These are phyloP conservation scores for Trypanosoma melophagium DNA, from an alignment of 208 protist genomes.

Conservation along the genomic window DNA sequence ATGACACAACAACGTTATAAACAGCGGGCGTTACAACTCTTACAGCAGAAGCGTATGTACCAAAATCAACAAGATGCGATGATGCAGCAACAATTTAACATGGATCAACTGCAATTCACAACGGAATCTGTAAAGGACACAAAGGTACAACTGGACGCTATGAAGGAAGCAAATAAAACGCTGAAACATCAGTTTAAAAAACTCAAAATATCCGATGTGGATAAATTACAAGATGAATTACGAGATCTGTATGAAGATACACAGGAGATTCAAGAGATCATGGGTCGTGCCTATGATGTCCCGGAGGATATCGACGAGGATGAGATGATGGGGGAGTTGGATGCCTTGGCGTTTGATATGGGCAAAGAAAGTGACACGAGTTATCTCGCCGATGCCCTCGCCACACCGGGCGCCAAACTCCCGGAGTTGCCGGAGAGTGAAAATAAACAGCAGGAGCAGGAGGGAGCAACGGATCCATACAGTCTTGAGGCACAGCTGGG, in stretches of 20 bases:
- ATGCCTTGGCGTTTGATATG: conserved; percentile 86
- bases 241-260: conserved; percentile 89
- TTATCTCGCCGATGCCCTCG: conserved; percentile 84
- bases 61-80: conserved; percentile 89
- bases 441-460: conserved; percentile 27
- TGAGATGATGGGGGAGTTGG: conserved; percentile 88
- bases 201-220: conserved; percentile 82
- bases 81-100: conserved; percentile 92
- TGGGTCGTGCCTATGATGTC: conserved; percentile 88
- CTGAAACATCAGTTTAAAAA: conserved; percentile 88
- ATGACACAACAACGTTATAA: conserved; percentile 85
- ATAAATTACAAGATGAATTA: conserved; percentile 89
- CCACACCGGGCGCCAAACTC: conserved; percentile 60
- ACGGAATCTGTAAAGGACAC: conserved; percentile 91
- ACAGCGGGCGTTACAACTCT: conserved; percentile 86
- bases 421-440: conserved; percentile 46
- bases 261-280: conserved; percentile 92
- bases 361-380: conserved; percentile 70
- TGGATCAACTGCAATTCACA: conserved; percentile 93
- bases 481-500: conserved; percentile 86
- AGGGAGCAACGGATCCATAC: conserved; percentile 68
- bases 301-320: conserved; percentile 93
- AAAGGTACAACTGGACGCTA: conserved; percentile 80
- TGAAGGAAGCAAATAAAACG: conserved; percentile 88
- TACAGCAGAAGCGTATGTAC: conserved; percentile 93